Base-by-base conservation (phyloP, 805 yeast species). In the Metschnikowia noctiluminum region DNA sequence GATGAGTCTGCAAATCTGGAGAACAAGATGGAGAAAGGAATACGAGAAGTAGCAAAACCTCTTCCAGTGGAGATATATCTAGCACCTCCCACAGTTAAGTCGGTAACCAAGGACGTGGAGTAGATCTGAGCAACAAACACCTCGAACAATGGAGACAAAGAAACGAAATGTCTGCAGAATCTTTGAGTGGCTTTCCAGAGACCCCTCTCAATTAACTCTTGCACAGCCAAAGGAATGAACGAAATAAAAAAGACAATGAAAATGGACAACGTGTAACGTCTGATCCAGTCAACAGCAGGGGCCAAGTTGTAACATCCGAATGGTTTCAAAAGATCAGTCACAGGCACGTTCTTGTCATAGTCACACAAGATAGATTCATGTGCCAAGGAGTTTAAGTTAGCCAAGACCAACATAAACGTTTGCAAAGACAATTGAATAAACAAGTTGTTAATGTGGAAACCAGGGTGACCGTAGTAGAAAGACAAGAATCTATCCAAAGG, bases 381-480 rank as follows among this genome's bases (percentile, higher is more conserved):
- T 10, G 85, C 78, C 50, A 87, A 66, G 0, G 87, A 76, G 14
- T 85, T 82, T 60, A 86, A 67, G 66, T 86, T 85, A 35, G 82
- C 67, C 27, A 80, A 64, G 14, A 81, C 80, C 69, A 86, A 68
- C 60, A 84, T 78, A 46, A 87, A 71, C 43, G 65, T 61, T 58
- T 72, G 73, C 51, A 72, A 74, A 0, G 94, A 85, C 28, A 85
- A 67, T 53, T 84, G 78, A 62, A 87, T 86, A 58, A 85, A 83
- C 48, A 85, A 81, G 63, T 87, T 87, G 63, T 87, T 87, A 63
- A 87, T 70, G 62, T 87, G 95, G 70, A 87, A 87, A 16, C 95
- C 95, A 1, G 94, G 90, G 60, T 87, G 95, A 1, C 92, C 95
- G 63, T 85, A 87, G 65, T 82, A 87, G 64, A 87, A 87, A 0